Percentiles rank a stretch among this genome's conserved stretches.
These are phyloP conservation scores for Lepraria neglecta DNA, from an alignment of 495 filamentous ascomycete genomes.

Conservation along the genomic window DNA sequence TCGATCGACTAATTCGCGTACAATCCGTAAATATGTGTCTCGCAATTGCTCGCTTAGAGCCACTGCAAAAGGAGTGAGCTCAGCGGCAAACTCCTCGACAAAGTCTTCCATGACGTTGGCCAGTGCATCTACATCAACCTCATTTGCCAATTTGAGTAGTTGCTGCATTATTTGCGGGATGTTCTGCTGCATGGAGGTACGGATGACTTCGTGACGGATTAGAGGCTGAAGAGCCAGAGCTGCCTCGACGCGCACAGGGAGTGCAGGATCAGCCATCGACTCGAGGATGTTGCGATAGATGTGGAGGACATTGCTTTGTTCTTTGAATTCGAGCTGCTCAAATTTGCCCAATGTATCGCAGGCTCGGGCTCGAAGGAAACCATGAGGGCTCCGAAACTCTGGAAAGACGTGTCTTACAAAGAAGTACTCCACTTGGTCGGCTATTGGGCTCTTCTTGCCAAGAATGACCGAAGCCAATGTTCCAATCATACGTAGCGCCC, in stretches of 20 bases:
- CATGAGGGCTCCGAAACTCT: constrained; percentile 88
- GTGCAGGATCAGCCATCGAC: constrained; percentile 85
- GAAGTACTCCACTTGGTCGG: constrained; percentile 98
- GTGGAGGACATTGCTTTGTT: constrained; percentile 84
- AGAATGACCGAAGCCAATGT: constrained; percentile 89
- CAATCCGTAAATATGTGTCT: constrained; percentile 92
- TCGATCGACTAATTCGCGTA: constrained; percentile 83
- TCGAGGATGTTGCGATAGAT: constrained; percentile 96
- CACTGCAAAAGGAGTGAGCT: constrained; percentile 96
- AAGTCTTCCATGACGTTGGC: constrained; percentile 99
- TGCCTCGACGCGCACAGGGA: constrained; percentile 91
- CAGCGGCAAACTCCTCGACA: constrained; percentile 92
- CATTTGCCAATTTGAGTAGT: constrained; percentile 89
- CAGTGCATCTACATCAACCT: constrained; percentile 87
- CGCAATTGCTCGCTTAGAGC: constrained; percentile 92
- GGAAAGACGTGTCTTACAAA: constrained; percentile 97
- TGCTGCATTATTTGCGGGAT: constrained; percentile 99
- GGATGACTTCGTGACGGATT: constrained; percentile 90
- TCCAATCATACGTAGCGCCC: constrained; percentile 93
- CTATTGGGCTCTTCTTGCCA: constrained; percentile 95
- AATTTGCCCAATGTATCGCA: constrained; percentile 98
- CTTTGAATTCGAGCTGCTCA: constrained; percentile 91
- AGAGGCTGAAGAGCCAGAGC: constrained; percentile 90
- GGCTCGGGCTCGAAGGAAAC: constrained; percentile 88
- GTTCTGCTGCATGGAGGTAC: constrained; percentile 89